These are phyloP conservation scores for Simplicillium aogashimaense DNA, from an alignment of 2,329 filamentous ascomycete species.

Conservation along the genomic window DNA sequence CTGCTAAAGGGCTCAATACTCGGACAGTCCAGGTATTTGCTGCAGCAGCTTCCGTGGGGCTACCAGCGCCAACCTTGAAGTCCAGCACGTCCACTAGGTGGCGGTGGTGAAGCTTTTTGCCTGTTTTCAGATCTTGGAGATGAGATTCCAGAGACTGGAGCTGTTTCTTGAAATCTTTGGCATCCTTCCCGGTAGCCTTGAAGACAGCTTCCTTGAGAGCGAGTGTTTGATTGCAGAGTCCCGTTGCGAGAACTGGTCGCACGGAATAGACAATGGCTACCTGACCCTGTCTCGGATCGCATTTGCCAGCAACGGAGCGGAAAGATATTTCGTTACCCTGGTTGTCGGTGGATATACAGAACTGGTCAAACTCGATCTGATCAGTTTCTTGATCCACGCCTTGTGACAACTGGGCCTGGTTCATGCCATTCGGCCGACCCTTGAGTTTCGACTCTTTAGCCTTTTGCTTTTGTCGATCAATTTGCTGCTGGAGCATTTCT, in stretches of 20 bases:
- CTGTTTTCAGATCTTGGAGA: constrained; percentile 62
- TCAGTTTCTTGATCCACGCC: constrained; percentile 18
- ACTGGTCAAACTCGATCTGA: constrained; percentile 54
- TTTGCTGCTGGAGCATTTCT: constrained; percentile 62
- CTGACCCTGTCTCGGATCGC: constrained; percentile 53
- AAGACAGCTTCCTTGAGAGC: constrained; percentile 64
- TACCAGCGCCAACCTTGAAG: constrained; percentile 61
- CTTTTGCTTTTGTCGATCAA: constrained; percentile 56
- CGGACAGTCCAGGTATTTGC: constrained; percentile 57
- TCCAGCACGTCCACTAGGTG: constrained; percentile 74
- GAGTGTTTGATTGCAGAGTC: constrained; percentile 50
- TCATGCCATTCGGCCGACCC: constrained; percentile 33
- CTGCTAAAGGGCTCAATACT: constrained; percentile 65
- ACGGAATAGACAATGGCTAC: constrained; percentile 64
- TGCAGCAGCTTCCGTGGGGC: constrained; percentile 24
- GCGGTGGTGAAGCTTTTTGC: constrained; percentile 65
- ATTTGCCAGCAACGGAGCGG: constrained; percentile 60
- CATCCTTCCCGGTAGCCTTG: constrained; percentile 45
- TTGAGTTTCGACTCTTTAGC: constrained; percentile 55
- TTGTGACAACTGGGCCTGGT: constrained; percentile 14
- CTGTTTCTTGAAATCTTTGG: constrained; percentile 60
- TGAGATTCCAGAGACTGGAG: constrained; percentile 68
- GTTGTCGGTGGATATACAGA: constrained; percentile 52
- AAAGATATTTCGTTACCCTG: constrained; percentile 58
- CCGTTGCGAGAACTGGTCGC: constrained; percentile 51